Conservation (phyloP, 1,284 basidiomycete species). For the Rhodotorula sp. region DNA sequence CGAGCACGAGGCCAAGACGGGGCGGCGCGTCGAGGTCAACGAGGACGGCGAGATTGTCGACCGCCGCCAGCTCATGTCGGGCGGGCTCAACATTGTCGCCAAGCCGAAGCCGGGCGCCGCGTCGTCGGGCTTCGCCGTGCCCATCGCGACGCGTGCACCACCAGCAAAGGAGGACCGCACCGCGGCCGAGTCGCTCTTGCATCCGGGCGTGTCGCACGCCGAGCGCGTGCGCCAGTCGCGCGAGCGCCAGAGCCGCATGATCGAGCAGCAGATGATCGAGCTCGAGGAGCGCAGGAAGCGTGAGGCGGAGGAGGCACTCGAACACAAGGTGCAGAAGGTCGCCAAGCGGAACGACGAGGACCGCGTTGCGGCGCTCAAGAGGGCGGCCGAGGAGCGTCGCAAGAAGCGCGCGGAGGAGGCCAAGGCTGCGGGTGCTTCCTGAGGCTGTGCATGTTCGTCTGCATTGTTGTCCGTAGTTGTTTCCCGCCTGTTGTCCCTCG, state of each 20-base stretch:
- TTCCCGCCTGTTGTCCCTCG: not conserved
- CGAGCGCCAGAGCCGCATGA: slow-evolving; percentile 42
- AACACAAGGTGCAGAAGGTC: slow-evolving; percentile 37
- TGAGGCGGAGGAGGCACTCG: slow-evolving; percentile 41
- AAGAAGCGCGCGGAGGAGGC: slow-evolving; percentile 34
- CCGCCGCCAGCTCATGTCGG: slow-evolving; percentile 85
- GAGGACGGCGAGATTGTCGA: slow-evolving; percentile 98
- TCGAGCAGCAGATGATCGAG: slow-evolving; percentile 45
- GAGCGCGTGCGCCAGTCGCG: slow-evolving; percentile 37
- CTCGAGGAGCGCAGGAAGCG: slow-evolving; percentile 43
- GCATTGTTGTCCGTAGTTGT: not conserved
- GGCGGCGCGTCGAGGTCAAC: slow-evolving; percentile 90
- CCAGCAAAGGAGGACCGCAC: not conserved
- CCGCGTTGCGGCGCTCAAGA: slow-evolving; percentile 43
- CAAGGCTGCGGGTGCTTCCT: not conserved
- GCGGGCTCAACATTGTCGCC: slow-evolving; percentile 77
- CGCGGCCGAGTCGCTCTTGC: slow-evolving; percentile 6
- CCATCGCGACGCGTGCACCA: slow-evolving; percentile 4
- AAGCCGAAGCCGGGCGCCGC: slow-evolving; percentile 25
- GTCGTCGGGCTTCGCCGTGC: slow-evolving; percentile 18
- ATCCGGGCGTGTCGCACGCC: slow-evolving; percentile 33
- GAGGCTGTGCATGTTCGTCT: not conserved
- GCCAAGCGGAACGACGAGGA: slow-evolving; percentile 44
- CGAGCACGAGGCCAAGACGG: slow-evolving; percentile 65
- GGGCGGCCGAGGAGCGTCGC: slow-evolving; percentile 44